Conservation (phyloP, 306 rosid species). For the Quercus cerris region DNA sequence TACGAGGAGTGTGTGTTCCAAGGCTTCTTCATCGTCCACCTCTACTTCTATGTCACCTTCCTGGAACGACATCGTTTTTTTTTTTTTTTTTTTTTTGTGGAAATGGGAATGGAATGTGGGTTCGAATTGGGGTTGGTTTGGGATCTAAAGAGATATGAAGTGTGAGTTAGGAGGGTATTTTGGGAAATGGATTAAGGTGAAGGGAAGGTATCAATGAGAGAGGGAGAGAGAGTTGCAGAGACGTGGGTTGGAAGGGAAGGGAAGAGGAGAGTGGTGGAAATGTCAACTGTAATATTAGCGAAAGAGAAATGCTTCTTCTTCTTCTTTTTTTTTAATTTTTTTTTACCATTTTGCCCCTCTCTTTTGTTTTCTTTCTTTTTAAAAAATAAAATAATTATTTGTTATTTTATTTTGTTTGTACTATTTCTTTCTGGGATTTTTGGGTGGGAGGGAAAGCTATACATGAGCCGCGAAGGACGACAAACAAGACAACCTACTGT, state of each 20-base stretch:
- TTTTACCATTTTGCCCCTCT: constrained; percentile 3
- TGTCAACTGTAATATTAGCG: constrained; percentile 29
- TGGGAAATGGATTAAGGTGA: constrained; percentile 13
- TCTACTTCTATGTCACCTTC: background rate
- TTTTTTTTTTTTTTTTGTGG: background rate
- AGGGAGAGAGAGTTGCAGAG: constrained; percentile 6
- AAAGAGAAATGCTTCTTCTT: background rate
- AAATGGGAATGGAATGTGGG: constrained; percentile 8
- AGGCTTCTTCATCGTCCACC: constrained; percentile 70
- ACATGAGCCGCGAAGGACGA: too few species aligned
- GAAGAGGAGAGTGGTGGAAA: constrained; percentile 2
- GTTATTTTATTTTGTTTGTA: background rate
- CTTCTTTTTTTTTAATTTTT: too few species aligned
- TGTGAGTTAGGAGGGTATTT: too few species aligned
- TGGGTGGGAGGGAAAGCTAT: too few species aligned
- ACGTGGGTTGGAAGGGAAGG: constrained; percentile 41
- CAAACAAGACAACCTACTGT: too few species aligned
- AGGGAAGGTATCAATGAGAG: constrained; percentile 24
- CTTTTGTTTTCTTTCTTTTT: background rate
- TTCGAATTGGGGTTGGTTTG: background rate
- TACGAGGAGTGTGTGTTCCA: constrained; percentile 94
- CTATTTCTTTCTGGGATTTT: too few species aligned
- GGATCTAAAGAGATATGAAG: too few species aligned
- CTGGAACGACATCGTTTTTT: constrained; percentile 68
- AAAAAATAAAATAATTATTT: too few species aligned